Base-by-base conservation (phyloP, 371 early-diverging fungal genomes). In the Apophysomyces ossiformis region DNA sequence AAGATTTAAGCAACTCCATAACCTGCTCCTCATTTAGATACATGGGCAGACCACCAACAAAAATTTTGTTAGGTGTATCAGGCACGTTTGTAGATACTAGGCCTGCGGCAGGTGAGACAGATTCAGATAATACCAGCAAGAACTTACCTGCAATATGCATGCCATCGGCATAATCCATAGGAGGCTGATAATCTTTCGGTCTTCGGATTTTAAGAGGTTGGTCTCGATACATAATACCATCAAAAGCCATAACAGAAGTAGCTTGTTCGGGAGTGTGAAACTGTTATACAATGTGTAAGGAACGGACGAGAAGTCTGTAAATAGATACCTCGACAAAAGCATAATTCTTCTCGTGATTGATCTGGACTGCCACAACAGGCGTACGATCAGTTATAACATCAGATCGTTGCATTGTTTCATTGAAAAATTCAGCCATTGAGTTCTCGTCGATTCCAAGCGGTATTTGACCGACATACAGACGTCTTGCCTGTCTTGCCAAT, bases 1-100 rank as follows among this genome's bases (percentile, higher is more conserved):
- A 99, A 0, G 97, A 87, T 47, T 88, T 88, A 63, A 99, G 76
- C 35, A 99, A 79, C 65, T 99, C 97, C 71, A 91, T 92, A 5
- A 98, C 93, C 75, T 98, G 98, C 47, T 95, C 95, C 32, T 97
- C 96, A 47, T 84, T 93, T 61, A 99, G 79, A 70, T 95, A 93
- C 9, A 85, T 75, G 0, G 99, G 98, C 21, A 99, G 78, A 15
- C 96, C 96, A 58, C 97, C 97, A 62, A 99, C 88, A 71, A 95
- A 97, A 36, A 99, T 89, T 77, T 96, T 97, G 87, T 95, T 83
- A 32, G 95, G 95, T 66, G 91, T 90, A 69, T 97, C 97, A 4
- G 93, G 90, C 0, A 96, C 95, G 63, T 89, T 92, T 9, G 88
- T 91, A 13, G 92, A 89, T 15, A 96, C 86, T 8, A 91, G 85